Percentiles rank a stretch among this genome's conserved stretches.
Evolutionary conservation across 2,329 filamentous ascomycete genomes (phyloP).

Genomic region (Aspergillus vadensis): DNA sequence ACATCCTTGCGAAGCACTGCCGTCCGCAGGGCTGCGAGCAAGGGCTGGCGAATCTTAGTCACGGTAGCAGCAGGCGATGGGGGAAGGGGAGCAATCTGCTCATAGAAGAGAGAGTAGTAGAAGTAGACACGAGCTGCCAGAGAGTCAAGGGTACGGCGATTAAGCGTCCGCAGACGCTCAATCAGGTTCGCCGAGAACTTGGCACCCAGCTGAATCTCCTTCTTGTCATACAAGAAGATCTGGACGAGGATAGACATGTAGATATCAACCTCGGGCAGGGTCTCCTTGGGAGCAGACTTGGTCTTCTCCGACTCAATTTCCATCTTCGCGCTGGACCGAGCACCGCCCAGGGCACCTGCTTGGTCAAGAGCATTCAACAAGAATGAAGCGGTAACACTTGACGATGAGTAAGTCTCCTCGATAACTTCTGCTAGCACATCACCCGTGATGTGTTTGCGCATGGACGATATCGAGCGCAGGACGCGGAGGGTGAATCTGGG

Average conservation of each 20-base stretch:
- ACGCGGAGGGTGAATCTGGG: slow-evolving; percentile 92
- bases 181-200: slow-evolving; percentile 82
- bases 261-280: slow-evolving; percentile 82
- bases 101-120: slow-evolving; percentile 94
- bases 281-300: slow-evolving; percentile 65
- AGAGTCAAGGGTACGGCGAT: slow-evolving; percentile 90
- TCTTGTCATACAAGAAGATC: slow-evolving; percentile 85
- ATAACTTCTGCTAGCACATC: slow-evolving; percentile 81
- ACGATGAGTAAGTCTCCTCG: slow-evolving; percentile 73
- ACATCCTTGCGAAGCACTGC: slow-evolving; percentile 96
- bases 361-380: slow-evolving; percentile 71
- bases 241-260: slow-evolving; percentile 85
- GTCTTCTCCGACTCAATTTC: slow-evolving; percentile 73
- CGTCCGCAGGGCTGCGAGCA: slow-evolving; percentile 86
- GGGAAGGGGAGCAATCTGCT: slow-evolving; percentile 82
- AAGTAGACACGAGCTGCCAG: slow-evolving; percentile 96
- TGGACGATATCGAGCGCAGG: slow-evolving; percentile 89
- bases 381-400: slow-evolving; percentile 67
- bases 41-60: slow-evolving; percentile 79
- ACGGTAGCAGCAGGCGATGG: slow-evolving; percentile 87
- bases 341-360: slow-evolving; percentile 64
- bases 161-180: slow-evolving; percentile 82
- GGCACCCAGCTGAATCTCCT: slow-evolving; percentile 76
- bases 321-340: slow-evolving; percentile 64
- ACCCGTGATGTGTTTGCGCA: slow-evolving; percentile 85